phyloP scores from a whole-genome alignment of 2,329 filamentous ascomycete genomes.

The Cryphonectria nitschkei region DNA sequence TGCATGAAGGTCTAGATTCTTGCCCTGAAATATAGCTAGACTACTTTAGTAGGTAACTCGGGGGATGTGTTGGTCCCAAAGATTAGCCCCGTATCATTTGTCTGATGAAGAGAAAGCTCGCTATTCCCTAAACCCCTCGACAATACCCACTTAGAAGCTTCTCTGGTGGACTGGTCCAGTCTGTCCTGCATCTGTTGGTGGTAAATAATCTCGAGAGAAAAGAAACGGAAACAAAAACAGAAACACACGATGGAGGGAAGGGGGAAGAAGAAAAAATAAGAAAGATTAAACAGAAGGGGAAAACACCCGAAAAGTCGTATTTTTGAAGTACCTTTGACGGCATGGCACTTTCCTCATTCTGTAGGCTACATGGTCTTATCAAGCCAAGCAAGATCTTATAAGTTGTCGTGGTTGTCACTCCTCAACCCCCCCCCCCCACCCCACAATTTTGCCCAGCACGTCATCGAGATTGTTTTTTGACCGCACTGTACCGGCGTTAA shows the following conservation, averaged over 20 bases:
- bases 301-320: not conserved
- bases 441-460: not conserved
- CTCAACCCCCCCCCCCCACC: not conserved
- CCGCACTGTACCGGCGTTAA: no score
- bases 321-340: not conserved
- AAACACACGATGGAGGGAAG: not conserved
- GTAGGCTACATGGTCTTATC: slow-evolving; percentile 9
- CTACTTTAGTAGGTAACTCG: not conserved
- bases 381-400: not conserved
- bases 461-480: not conserved
- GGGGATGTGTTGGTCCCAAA: not conserved
- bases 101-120: not conserved
- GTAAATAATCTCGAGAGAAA: not conserved
- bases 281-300: not conserved
- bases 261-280: not conserved
- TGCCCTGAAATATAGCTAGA: not conserved
- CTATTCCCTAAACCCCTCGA: not conserved
- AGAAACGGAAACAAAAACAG: not conserved
- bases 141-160: not conserved
- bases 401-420: not conserved
- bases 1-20: not conserved
- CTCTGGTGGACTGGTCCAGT: not conserved
- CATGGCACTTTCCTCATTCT: slow-evolving; percentile 7
- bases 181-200: not conserved
- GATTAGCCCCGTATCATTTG: not conserved